These are phyloP conservation scores for Fusarium newnesense DNA, from an alignment of 2,329 filamentous ascomycete species.

Conservation along the genomic window DNA sequence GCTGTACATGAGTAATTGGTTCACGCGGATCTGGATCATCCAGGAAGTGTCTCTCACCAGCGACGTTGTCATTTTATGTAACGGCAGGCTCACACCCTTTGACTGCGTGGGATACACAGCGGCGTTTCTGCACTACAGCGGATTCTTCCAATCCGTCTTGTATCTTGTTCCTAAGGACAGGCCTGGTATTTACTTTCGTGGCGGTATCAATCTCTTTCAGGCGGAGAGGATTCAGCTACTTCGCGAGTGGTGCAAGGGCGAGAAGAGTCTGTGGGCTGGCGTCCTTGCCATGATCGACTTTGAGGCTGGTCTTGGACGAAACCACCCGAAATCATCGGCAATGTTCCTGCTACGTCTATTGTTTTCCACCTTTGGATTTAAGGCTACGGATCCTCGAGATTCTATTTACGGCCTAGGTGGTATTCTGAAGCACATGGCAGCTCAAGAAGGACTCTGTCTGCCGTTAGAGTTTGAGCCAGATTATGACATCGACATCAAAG, in stretches of 20 bases:
- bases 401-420: not conserved
- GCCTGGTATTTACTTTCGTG: not conserved
- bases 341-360: not conserved
- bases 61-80: not conserved
- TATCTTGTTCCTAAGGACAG: not conserved
- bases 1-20: not conserved
- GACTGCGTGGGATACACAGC: not conserved
- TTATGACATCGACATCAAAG: not conserved
- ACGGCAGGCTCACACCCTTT: not conserved
- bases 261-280: not conserved
- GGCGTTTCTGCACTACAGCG: not conserved
- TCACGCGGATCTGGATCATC: not conserved
- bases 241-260: constrained; percentile 9
- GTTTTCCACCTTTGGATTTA: not conserved
- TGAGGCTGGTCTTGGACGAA: not conserved
- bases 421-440: constrained; percentile 5
- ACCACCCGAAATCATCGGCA: not conserved
- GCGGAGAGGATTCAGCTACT: not conserved
- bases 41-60: not conserved
- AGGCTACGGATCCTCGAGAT: not conserved
- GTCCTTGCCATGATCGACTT: not conserved
- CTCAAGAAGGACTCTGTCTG: not conserved
- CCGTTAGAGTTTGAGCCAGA: not conserved
- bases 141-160: not conserved
- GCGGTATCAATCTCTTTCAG: not conserved